Conservation (phyloP, 306 rosid species). For the Quercus bicolor region DNA sequence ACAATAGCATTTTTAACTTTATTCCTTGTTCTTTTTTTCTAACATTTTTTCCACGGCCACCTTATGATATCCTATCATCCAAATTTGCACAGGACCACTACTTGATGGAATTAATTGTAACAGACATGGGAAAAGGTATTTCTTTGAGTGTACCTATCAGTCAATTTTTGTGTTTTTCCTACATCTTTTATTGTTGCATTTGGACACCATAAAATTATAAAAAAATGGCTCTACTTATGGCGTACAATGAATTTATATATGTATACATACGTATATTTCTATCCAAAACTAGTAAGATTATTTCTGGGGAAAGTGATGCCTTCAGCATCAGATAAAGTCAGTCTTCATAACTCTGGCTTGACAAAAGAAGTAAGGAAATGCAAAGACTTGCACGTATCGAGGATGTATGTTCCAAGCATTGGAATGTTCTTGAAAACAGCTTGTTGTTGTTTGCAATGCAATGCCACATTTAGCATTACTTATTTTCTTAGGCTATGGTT, state of each 20-base stretch:
- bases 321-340: not conserved
- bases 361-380: not conserved
- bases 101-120: slow-evolving; percentile 60
- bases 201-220: not conserved
- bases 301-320: not conserved
- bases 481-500: not conserved
- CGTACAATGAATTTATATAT: too few relatives aligned
- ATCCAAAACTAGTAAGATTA: too few relatives aligned
- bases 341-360: not conserved
- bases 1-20: not conserved
- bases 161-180: slow-evolving; percentile 11
- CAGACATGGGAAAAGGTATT: slow-evolving; percentile 84
- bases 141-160: slow-evolving; percentile 16
- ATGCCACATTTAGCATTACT: not conserved
- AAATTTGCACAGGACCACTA: slow-evolving; percentile 63
- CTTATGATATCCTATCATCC: slow-evolving; percentile 22
- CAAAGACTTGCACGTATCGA: not conserved
- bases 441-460: not conserved
- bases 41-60: slow-evolving; percentile 6
- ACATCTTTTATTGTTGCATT: not conserved
- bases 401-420: not conserved
- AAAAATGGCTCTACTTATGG: not conserved
- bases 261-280: too few relatives aligned
- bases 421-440: not conserved
- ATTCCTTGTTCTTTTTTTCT: not conserved